Conservation (phyloP, 208 protist species). For the Leishmania turanica region DNA sequence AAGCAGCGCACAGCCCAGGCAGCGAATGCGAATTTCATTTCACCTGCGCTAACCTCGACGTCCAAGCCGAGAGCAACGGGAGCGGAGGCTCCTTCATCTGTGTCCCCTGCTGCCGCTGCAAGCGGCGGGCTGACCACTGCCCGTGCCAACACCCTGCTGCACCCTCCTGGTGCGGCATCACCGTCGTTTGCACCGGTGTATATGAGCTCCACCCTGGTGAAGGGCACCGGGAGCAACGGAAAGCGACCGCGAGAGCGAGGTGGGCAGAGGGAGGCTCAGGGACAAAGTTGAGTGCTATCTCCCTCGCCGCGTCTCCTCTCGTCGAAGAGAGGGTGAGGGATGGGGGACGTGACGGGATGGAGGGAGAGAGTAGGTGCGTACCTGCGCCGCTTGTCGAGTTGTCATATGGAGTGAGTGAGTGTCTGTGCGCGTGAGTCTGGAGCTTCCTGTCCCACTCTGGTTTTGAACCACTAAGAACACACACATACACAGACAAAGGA, state of each 20-base stretch:
- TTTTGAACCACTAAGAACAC: neutral
- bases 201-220: slow-evolving; percentile 71
- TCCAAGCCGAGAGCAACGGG: neutral
- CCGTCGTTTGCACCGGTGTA: slow-evolving; percentile 59
- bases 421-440: neutral
- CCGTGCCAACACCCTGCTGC: slow-evolving; percentile 11
- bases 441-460: neutral
- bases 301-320: neutral
- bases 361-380: neutral
- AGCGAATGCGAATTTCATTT: neutral
- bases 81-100: neutral
- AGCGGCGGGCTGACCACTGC: neutral
- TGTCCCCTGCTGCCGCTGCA: slow-evolving; percentile 2
- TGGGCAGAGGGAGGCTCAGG: slow-evolving; percentile 2
- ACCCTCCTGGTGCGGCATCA: slow-evolving; percentile 30
- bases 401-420: neutral
- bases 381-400: neutral
- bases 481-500: neutral
- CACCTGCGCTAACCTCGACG: neutral
- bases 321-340: neutral
- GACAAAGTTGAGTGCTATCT: neutral
- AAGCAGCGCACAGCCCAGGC: slow-evolving; percentile 11
- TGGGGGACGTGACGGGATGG: neutral
- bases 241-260: slow-evolving; percentile 25
- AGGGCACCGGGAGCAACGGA: slow-evolving; percentile 16